Percentiles rank a stretch among this genome's conserved stretches.
These are phyloP conservation scores for Candida montana DNA, from an alignment of 805 yeast genomes.

Conservation along the genomic window DNA sequence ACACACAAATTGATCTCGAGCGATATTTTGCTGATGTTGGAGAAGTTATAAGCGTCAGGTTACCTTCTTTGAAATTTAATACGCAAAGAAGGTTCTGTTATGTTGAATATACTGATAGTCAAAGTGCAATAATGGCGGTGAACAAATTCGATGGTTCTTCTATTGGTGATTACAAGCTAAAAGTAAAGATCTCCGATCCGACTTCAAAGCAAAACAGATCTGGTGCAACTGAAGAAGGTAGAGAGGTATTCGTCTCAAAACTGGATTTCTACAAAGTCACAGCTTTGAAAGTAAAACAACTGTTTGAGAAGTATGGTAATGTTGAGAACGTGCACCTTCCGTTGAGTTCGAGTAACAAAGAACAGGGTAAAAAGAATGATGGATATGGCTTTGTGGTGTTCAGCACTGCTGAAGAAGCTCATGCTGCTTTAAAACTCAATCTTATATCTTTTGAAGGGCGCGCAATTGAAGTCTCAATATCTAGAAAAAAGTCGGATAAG, in stretches of 20 bases:
- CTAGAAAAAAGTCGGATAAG: constrained; percentile 36
- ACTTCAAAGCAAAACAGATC: constrained; percentile 33
- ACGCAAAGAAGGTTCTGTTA: constrained; percentile 68
- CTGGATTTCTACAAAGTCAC: constrained; percentile 41
- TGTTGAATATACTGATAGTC: constrained; percentile 45
- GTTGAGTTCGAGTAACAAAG: constrained; percentile 23
- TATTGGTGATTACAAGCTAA: constrained; percentile 36
- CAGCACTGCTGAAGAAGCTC: constrained; percentile 37
- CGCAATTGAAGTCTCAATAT: constrained; percentile 41
- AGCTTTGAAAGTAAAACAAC: constrained; percentile 31
- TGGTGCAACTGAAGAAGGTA: constrained; percentile 45
- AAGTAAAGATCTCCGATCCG: constrained; percentile 63
- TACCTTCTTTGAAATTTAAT: constrained; percentile 57
- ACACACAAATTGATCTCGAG: constrained; percentile 33
- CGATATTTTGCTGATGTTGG: constrained; percentile 38
- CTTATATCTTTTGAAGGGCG: constrained; percentile 40
- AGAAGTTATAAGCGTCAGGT: constrained; percentile 43
- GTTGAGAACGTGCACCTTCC: constrained; percentile 53
- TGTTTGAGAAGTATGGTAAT: constrained; percentile 46
- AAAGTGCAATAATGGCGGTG: constrained; percentile 43
- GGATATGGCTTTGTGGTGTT: constrained; percentile 68
- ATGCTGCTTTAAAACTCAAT: constrained; percentile 39
- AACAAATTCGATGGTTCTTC: constrained; percentile 33
- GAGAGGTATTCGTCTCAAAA: constrained; percentile 53
- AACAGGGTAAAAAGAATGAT: constrained; percentile 33